These are phyloP conservation scores for Starmera amethionina DNA, from an alignment of 805 yeast species.

Conservation along the genomic window DNA sequence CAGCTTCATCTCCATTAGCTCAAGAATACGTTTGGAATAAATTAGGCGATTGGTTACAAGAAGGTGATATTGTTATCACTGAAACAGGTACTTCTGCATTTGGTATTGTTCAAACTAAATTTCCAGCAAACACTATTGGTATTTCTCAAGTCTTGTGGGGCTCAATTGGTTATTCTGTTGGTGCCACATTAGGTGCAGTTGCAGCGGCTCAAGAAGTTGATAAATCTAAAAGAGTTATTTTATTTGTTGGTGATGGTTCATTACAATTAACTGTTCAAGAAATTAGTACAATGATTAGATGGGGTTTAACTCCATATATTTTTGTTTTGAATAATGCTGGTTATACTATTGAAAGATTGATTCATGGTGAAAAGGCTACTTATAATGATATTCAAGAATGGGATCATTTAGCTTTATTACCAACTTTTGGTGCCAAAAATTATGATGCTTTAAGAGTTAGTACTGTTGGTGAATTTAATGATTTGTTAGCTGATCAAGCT, in stretches of 20 bases:
- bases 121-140: conserved; percentile 53
- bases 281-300: conserved; percentile 58
- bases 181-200: conserved; percentile 59
- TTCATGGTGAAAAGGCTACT: conserved; percentile 56
- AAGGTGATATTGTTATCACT: conserved; percentile 57
- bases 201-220: conserved; percentile 58
- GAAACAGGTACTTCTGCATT: conserved; percentile 74
- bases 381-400: conserved; percentile 63
- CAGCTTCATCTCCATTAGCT: conserved; percentile 36
- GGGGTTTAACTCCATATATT: conserved; percentile 58
- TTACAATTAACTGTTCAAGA: conserved; percentile 68
- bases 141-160: conserved; percentile 74
- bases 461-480: conserved; percentile 49
- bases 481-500: conserved; percentile 32
- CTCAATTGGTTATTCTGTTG: conserved; percentile 63
- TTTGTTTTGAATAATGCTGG: conserved; percentile 66
- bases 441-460: conserved; percentile 46
- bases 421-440: conserved; percentile 37
- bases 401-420: conserved; percentile 51
- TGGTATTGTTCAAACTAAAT: conserved; percentile 57
- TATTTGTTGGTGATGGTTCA: conserved; percentile 71
- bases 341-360: conserved; percentile 66
- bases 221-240: conserved; percentile 49
- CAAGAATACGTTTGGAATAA: conserved; percentile 67
- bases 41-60: conserved; percentile 50